Evolutionary conservation across 495 filamentous ascomycete species (phyloP).

Genomic region (Talaromyces adpressus): DNA sequence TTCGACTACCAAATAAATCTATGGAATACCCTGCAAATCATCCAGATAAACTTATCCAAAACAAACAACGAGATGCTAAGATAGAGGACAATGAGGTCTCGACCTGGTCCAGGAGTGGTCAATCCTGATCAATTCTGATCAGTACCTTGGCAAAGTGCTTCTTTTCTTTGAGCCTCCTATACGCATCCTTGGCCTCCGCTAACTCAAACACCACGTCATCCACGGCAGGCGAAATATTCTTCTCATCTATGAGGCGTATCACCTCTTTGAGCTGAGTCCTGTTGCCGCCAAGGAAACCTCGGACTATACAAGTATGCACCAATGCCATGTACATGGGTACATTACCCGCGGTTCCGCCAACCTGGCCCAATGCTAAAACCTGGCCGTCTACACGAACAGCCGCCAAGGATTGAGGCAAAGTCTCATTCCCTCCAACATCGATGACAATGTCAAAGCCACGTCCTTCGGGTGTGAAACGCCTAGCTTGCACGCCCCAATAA

Average conservation of each 20-base stretch:
- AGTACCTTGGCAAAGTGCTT: slow-evolving; percentile 65
- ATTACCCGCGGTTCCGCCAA: slow-evolving; percentile 22
- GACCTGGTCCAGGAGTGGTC: slow-evolving; percentile 8
- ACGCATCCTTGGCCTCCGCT: slow-evolving; percentile 39
- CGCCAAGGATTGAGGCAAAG: slow-evolving; percentile 27
- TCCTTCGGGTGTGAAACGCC: slow-evolving; percentile 38
- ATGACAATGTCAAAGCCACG: slow-evolving; percentile 52
- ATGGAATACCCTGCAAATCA: not conserved
- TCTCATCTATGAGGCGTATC: slow-evolving; percentile 45
- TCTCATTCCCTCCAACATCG: slow-evolving; percentile 45
- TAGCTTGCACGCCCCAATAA: slow-evolving; percentile 56
- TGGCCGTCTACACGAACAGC: slow-evolving; percentile 33
- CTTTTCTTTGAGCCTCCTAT: slow-evolving; percentile 45
- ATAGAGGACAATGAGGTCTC: not conserved
- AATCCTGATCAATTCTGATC: slow-evolving; percentile 56
- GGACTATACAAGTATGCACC: slow-evolving; percentile 30
- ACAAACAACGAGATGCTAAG: too few relatives aligned
- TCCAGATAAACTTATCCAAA: not conserved
- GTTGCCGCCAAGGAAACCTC: slow-evolving; percentile 41
- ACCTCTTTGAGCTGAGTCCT: slow-evolving; percentile 48
- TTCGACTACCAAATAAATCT: not conserved
- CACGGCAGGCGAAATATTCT: slow-evolving; percentile 50
- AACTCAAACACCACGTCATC: slow-evolving; percentile 49
- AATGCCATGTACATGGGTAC: slow-evolving; percentile 25
- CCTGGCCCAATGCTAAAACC: slow-evolving; percentile 32